Evolutionary conservation across 768 basidiomycete genomes (phyloP), one percentile per base, ranked within the genome.

Genomic region (Russula vinacea): DNA sequence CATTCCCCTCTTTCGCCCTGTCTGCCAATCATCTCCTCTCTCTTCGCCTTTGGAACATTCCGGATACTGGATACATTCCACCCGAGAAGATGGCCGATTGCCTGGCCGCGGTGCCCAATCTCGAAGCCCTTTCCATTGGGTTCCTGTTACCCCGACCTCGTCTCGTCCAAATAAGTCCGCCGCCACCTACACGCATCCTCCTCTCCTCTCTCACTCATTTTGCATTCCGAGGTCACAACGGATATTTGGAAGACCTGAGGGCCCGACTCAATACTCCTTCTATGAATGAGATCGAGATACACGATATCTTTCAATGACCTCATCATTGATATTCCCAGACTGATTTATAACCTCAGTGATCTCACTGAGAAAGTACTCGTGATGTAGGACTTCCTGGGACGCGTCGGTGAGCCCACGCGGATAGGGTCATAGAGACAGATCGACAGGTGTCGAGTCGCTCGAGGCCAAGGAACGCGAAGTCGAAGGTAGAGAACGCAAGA

Each of bases 161-260:
- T 2, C 22, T 35, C n/a, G 6, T 14, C 19, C 13, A 22, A 22
- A 37, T 6, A 37, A 9, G 11, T 4, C 33, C 32, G 9, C 33
- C 35, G 14, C 53, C 53, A 3, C 53, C 2, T 0, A 16, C 35
- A 14, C 35, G 35, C n/a, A 11, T 11, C 13, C 13, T 22, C 35
- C 53, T 54, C 33, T 35, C 53, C 19, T n/a, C 53, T 37, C 53
- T 54, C 53, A 54, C 53, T 4, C 13, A 22, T 22, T 39, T 54
- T 14, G 5, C 22, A 3, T 54, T 54, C 35, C 11, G n/a, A 24
- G 53, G 53, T 13, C 22, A 37, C 24, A 3, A 22, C 22, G 35
- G 7, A 24, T 54, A 54, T 6, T 6, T 54, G 35, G 53, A 54
- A 22, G 53, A 54, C 35, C 35, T 54, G 35, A 13, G 37, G 14